Base-by-base conservation (phyloP, 441 rosid species). In the Populus hybrid region DNA sequence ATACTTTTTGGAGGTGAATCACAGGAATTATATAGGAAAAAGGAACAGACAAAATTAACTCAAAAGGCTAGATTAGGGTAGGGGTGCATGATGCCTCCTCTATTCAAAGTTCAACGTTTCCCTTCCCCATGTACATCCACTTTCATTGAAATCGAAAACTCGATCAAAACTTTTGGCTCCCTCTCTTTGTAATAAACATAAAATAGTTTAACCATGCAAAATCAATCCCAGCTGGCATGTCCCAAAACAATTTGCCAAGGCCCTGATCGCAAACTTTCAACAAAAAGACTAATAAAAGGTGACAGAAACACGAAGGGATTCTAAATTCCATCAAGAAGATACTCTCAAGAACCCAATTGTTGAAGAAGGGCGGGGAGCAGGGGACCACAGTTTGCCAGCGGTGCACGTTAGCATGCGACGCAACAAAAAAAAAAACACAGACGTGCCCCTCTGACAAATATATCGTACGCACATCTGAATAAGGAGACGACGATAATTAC, bases 1-100 rank as follows among this genome's bases (percentile, higher is more conserved):
- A 53, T 68, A 82, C 88, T 84, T 86, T 86, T 84, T 80, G 81
- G 87, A 81, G 86, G 83, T 53, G 84, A 79, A 56, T 78, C 84
- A 86, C 88, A 79, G 85, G 88, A 77, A 77, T 77, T 67, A 67
- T 29, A 67, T 53, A 71, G 71, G 20, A 24, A 14, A 80, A 77
- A 72, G 78, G 68, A 78, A 79, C 75, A 61, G 80, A 78, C 79
- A 82, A 71, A 63, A 75, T 64, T 64, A 64, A 65, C 80, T 75
- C 82, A 69, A 80, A 76, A 80, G 69, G 76, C 56, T 68, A 67
- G 66, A 72, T 16, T 31, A 26, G 56, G 38, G 8, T 4, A 26
- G 33, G 24, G 29, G 40, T 9, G 61, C 3, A 18, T 40, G 40
- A 35, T 21, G 35, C 16, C 23, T 11, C 36, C 3, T 63, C 65